Evolutionary conservation across 2,329 filamentous ascomycete species (phyloP).

Genomic region (Didymella pomorum): DNA sequence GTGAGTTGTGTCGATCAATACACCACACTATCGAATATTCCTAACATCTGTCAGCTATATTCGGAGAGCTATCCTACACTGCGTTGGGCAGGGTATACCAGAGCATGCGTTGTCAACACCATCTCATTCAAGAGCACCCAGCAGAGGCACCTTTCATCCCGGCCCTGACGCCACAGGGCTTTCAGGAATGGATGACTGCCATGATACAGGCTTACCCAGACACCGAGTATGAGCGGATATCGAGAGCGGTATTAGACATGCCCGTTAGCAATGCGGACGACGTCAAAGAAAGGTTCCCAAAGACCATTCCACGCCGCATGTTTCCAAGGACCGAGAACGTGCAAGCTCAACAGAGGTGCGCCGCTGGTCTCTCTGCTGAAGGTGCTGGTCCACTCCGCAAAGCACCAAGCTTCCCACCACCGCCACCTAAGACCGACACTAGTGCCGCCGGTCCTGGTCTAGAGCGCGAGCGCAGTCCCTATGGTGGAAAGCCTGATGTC

Average conservation of each 20-base stretch:
- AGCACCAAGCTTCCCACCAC: constrained; percentile 47
- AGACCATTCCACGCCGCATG: constrained; percentile 76
- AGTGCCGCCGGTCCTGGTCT: constrained; percentile 28
- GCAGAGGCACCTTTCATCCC: constrained; percentile 56
- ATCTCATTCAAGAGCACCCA: constrained; percentile 56
- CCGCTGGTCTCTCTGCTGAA: constrained; percentile 65
- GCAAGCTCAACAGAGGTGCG: constrained; percentile 66
- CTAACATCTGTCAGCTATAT: constrained; percentile 46
- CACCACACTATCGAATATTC: neutral
- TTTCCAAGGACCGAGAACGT: constrained; percentile 69
- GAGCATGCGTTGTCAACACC: constrained; percentile 58
- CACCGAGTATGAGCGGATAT: constrained; percentile 74
- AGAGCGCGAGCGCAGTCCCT: constrained; percentile 49
- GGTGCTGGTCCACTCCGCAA: constrained; percentile 47
- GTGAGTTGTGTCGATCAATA: constrained; percentile 54
- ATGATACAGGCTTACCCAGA: constrained; percentile 80
- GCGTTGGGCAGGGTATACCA: constrained; percentile 57
- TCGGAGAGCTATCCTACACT: constrained; percentile 52
- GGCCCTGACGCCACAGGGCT: constrained; percentile 57
- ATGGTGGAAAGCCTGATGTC: constrained; percentile 37
- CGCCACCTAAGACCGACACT: constrained; percentile 34
- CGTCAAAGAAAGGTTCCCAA: constrained; percentile 76
- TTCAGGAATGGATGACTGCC: constrained; percentile 70
- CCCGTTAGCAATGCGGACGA: constrained; percentile 73
- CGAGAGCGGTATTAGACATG: constrained; percentile 72